Percentiles rank a stretch among this genome's conserved stretches.
These are phyloP conservation scores for Metschnikowia peoriensis DNA, from an alignment of 805 yeast genomes.

Conservation along the genomic window DNA sequence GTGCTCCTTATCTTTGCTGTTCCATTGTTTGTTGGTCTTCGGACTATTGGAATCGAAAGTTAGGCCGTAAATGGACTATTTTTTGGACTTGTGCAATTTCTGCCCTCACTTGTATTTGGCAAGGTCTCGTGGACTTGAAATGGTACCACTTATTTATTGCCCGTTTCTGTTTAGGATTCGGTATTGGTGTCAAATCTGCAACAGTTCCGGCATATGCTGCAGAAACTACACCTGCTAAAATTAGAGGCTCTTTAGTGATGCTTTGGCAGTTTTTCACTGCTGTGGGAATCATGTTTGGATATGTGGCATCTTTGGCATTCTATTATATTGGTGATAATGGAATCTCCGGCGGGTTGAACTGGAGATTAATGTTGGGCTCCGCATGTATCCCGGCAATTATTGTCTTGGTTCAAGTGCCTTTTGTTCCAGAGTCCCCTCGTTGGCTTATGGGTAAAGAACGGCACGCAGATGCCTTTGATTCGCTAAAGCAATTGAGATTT, in stretches of 20 bases:
- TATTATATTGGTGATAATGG: conserved; percentile 49
- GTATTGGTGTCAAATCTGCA: conserved; percentile 65
- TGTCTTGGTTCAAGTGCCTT: conserved; percentile 48
- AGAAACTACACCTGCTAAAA: conserved; percentile 37
- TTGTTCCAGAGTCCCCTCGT: conserved; percentile 69
- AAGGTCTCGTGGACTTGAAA: conserved; percentile 53
- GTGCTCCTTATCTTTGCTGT: conserved; percentile 65
- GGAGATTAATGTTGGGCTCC: conserved; percentile 66
- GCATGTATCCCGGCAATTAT: conserved; percentile 57
- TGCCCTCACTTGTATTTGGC: conserved; percentile 64
- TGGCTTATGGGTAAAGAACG: conserved; percentile 59
- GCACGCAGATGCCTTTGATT: conserved; percentile 47
- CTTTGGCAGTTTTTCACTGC: conserved; percentile 78
- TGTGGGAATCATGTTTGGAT: conserved; percentile 68
- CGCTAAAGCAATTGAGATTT: conserved; percentile 47
- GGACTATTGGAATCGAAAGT: conserved; percentile 46
- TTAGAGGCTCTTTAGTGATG: conserved; percentile 68
- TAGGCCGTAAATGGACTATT: conserved; percentile 62
- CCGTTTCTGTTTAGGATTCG: conserved; percentile 58
- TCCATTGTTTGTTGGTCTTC: conserved; percentile 63
- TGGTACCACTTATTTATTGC: conserved; percentile 63
- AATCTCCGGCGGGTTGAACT: conserved; percentile 48
- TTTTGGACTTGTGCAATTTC: conserved; percentile 60
- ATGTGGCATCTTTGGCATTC: conserved; percentile 58
- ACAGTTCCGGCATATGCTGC: conserved; percentile 59